phyloP scores from a whole-genome alignment of 805 yeast genomes.

The Starmera caribaea region DNA sequence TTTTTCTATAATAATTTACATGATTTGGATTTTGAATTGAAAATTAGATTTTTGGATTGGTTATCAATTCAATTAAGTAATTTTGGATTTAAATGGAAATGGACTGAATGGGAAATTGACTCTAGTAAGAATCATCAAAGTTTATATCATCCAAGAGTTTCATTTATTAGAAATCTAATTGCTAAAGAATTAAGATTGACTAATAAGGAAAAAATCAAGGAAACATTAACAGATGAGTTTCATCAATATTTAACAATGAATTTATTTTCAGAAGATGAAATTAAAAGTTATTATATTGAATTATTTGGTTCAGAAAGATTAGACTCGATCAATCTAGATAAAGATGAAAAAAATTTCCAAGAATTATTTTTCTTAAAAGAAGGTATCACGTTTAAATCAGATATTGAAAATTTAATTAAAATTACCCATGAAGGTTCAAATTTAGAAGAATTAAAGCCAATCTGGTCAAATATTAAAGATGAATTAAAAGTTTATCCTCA shows the following conservation, averaged over 20 bases:
- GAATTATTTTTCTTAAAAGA: conserved; percentile 29
- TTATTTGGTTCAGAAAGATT: conserved; percentile 22
- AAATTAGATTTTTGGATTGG: conserved; percentile 76
- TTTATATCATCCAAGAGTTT: conserved; percentile 59
- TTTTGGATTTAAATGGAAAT: conserved; percentile 93
- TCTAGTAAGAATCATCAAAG: conserved; percentile 34
- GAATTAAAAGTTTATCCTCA: conserved; percentile 22
- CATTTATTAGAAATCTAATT: conserved; percentile 68
- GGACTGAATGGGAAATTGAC: conserved; percentile 86
- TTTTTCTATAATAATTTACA: conserved; percentile 64
- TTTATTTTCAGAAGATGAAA: conserved; percentile 23
- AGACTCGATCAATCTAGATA: conserved; percentile 7
- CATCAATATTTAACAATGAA: conserved; percentile 36
- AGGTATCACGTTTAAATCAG: conserved; percentile 25
- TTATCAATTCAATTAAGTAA: conserved; percentile 87
- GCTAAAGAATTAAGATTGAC: conserved; percentile 78
- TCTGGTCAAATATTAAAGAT: conserved; percentile 21
- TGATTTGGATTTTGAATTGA: conserved; percentile 65
- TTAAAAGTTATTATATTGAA: conserved; percentile 27
- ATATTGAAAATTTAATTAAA: conserved; percentile 28
- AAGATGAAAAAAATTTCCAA: conserved; percentile 16
- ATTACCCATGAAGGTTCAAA: conserved; percentile 24
- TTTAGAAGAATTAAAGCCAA: conserved; percentile 19
- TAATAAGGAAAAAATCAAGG: conserved; percentile 61
- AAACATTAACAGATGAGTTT: conserved; percentile 59